phyloP scores from a whole-genome alignment of 2,329 filamentous ascomycete species.

The Verticillium albo-atrum region DNA sequence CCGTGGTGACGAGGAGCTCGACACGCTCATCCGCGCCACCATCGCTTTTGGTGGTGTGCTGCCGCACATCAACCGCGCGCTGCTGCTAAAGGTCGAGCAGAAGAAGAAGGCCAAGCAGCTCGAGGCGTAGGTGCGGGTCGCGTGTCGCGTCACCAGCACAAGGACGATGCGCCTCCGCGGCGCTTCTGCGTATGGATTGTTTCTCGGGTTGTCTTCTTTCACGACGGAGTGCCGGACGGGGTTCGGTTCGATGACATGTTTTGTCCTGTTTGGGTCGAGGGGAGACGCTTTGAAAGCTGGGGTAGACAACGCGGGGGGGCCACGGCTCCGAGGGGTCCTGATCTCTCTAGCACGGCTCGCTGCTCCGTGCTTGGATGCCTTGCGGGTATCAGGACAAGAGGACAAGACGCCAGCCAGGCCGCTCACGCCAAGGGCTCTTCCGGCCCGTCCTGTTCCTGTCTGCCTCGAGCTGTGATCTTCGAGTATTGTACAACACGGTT shows the following conservation, averaged over 20 bases:
- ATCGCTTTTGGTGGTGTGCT: conserved; percentile 98
- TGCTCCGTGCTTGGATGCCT: not conserved
- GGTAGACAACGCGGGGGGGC: not conserved
- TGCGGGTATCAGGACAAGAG: not conserved
- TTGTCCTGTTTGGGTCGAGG: not conserved
- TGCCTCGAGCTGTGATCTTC: not conserved
- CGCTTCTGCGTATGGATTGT: conserved; percentile 11
- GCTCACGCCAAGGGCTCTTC: not conserved
- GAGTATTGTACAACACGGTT: not conserved
- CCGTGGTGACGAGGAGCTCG: conserved; percentile 95
- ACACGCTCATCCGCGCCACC: conserved; percentile 94
- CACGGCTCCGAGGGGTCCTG: not conserved
- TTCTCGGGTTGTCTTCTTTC: not conserved
- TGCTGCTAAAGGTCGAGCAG: conserved; percentile 93
- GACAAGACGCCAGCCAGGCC: not conserved
- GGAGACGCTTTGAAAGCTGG: not conserved
- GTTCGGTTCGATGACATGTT: not conserved
- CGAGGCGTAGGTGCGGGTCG: conserved; percentile 9
- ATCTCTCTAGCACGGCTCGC: not conserved
- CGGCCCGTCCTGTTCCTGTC: not conserved
- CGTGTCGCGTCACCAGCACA: not conserved
- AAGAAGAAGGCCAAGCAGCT: conserved; percentile 76
- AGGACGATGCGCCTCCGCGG: conserved; percentile 13
- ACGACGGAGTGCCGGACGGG: conserved; percentile 7
- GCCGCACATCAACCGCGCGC: conserved; percentile 96